Conservation (phyloP, 1,284 basidiomycete genomes). For the Ustilago crameri region DNA sequence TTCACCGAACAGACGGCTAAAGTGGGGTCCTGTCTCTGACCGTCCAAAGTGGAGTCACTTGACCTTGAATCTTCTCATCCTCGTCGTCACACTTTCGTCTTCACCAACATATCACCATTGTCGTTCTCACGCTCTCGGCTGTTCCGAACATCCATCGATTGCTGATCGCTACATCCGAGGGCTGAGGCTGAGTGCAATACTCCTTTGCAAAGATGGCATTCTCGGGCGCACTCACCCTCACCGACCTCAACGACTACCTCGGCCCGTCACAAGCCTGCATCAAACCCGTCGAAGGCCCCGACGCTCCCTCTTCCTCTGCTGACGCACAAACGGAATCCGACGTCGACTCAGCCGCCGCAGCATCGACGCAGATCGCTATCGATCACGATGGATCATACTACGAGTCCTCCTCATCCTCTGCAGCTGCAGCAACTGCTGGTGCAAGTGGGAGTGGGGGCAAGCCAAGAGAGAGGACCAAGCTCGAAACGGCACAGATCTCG, state of each 20-base stretch:
- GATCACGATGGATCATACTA: conserved; percentile 83
- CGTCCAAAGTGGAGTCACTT: no score
- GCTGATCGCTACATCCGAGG: no score
- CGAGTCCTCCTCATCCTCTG: conserved; percentile 70
- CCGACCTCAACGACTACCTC: conserved; percentile 97
- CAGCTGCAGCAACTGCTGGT: conserved; percentile 7
- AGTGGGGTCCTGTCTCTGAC: no score
- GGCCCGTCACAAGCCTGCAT: conserved; percentile 97
- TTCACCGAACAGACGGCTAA: no score
- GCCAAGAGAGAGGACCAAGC: conserved; percentile 61
- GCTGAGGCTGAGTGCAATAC: no score
- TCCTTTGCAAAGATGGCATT: conserved; percentile 80
- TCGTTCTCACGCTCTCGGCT: no score
- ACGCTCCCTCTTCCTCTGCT: conserved; percentile 28
- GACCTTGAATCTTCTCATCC: no score
- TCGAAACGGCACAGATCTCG: conserved; percentile 81
- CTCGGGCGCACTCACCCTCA: conserved; percentile 82
- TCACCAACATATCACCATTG: no score
- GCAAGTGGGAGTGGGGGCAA: conserved; percentile 22
- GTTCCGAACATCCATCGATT: no score
- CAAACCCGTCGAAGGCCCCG: conserved; percentile 78
- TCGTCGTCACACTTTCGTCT: no score
- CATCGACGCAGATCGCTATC: conserved; percentile 86
- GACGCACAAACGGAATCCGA: conserved; percentile 55
- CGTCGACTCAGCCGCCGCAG: conserved; percentile 39